A percentile compares a stretch with the other conserved stretches of the same genome.
Conservation (phyloP, 208 protist genomes). For the Wallacemonas sp. region DNA sequence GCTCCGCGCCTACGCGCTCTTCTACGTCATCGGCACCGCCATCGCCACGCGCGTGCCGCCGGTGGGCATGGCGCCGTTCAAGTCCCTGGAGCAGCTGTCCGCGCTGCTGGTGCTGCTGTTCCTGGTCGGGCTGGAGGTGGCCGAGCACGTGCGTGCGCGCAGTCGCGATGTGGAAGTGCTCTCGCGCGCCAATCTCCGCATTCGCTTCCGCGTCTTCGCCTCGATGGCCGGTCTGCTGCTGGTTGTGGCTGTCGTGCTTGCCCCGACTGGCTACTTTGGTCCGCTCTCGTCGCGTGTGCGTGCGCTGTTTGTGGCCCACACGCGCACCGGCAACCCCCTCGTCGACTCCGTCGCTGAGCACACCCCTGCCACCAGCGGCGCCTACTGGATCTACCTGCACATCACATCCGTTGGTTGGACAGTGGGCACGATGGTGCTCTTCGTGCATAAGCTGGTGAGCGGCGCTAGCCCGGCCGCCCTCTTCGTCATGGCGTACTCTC, state of each 20-base stretch:
- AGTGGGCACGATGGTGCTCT: slow-evolving; percentile 11
- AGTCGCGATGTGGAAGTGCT: slow-evolving; percentile 20
- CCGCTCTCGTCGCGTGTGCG: slow-evolving; percentile 62
- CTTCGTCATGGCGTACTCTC: slow-evolving; percentile 49
- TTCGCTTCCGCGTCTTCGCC: slow-evolving; percentile 34
- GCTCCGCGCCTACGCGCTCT: slow-evolving; percentile 94
- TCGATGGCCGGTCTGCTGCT: slow-evolving; percentile 20
- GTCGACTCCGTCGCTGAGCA: slow-evolving; percentile 87
- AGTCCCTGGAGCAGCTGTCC: too few relatives aligned
- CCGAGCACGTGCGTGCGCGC: slow-evolving; percentile 85
- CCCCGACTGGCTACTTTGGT: slow-evolving; percentile 40
- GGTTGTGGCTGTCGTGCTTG: slow-evolving; percentile 29
- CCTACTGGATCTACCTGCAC: slow-evolving; percentile 30
- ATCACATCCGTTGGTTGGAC: slow-evolving; percentile 22
- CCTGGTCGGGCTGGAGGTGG: slow-evolving; percentile 92
- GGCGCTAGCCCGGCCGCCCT: background rate
- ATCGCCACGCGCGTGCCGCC: too few relatives aligned
- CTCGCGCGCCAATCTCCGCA: slow-evolving; percentile 28
- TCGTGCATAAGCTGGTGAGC: slow-evolving; percentile 6
- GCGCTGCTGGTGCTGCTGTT: too few relatives aligned
- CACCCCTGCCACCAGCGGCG: slow-evolving; percentile 14
- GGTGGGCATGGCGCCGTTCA: too few relatives aligned
- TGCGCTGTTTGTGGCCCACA: slow-evolving; percentile 72
- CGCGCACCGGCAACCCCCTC: slow-evolving; percentile 75
- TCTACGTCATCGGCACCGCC: too few relatives aligned